These are phyloP conservation scores for Pythium brachiatum DNA, from an alignment of 352 stramenopile species.

Conservation along the genomic window DNA sequence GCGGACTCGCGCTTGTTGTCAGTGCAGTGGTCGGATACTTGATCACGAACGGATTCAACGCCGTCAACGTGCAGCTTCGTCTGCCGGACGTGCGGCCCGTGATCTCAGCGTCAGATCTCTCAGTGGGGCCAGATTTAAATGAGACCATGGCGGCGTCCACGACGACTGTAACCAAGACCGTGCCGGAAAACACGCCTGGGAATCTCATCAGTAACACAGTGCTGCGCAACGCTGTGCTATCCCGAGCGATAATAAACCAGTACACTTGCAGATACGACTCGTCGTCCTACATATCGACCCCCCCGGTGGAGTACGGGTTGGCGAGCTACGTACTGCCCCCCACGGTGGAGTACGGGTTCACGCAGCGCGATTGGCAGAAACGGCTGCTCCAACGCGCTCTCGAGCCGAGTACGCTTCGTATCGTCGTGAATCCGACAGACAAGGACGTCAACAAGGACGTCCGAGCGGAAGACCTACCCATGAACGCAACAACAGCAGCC, in stretches of 20 bases:
- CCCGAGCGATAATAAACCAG: neutral
- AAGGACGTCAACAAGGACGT: neutral
- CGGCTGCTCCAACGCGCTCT: neutral
- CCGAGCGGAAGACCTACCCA: neutral
- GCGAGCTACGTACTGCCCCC: neutral
- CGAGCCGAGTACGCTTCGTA: neutral
- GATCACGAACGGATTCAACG: constrained; percentile 12
- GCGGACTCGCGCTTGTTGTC: neutral
- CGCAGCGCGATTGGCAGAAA: constrained; percentile 12
- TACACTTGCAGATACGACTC: neutral
- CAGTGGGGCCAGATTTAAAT: neutral
- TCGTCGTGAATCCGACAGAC: constrained; percentile 14
- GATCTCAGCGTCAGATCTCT: constrained; percentile 1
- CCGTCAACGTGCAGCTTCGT: constrained; percentile 13
- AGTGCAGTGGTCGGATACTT: neutral
- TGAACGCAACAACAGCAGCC: constrained; percentile 18
- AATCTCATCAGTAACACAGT: constrained; percentile 14
- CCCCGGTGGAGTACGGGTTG: no score
- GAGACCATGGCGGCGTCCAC: neutral
- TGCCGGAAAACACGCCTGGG: neutral
- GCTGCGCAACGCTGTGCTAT: constrained; percentile 6
- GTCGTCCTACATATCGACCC: no score
- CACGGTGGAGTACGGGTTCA: constrained; percentile 8
- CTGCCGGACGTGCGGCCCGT: neutral
- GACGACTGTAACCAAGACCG: neutral